A percentile compares a stretch with the other conserved stretches of the same genome.
phyloP scores from a whole-genome alignment of 2,329 filamentous ascomycete species.

The Sclerotinia trifoliorum region DNA sequence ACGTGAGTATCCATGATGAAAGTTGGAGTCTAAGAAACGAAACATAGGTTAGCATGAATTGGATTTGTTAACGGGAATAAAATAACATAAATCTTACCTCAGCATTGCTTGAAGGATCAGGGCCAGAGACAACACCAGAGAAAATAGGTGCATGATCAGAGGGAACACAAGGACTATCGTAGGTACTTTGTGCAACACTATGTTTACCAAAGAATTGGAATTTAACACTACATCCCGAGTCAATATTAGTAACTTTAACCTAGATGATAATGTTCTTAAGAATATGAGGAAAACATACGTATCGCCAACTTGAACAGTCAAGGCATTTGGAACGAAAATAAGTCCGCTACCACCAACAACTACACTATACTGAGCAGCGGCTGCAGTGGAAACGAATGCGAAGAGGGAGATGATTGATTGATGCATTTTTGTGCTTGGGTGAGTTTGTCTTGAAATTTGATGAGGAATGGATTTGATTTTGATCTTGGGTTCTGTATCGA shows the following conservation, averaged over 20 bases:
- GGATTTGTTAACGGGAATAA: neutral
- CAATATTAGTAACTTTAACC: slow-evolving; percentile 49
- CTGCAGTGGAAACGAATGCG: neutral
- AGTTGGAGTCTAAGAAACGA: slow-evolving; percentile 51
- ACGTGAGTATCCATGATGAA: slow-evolving; percentile 70
- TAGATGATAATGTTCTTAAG: slow-evolving; percentile 49
- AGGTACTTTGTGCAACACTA: slow-evolving; percentile 77
- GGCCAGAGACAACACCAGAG: slow-evolving; percentile 62
- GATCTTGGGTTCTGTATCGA: neutral
- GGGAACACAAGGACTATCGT: slow-evolving; percentile 67
- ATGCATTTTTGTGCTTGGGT: neutral
- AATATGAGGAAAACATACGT: slow-evolving; percentile 50
- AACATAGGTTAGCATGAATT: neutral
- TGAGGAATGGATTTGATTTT: neutral
- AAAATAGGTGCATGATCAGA: slow-evolving; percentile 56
- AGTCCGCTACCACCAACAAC: slow-evolving; percentile 59
- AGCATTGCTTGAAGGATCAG: neutral
- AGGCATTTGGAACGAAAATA: slow-evolving; percentile 63
- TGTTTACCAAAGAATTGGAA: slow-evolving; percentile 56
- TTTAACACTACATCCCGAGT: neutral
- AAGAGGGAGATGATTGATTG: slow-evolving; percentile 1
- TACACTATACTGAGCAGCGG: slow-evolving; percentile 51
- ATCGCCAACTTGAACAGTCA: slow-evolving; percentile 60
- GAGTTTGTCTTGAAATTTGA: neutral
- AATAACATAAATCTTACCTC: neutral